Evolutionary conservation across 2,329 filamentous ascomycete genomes (phyloP), one percentile per base, ranked within the genome.

Genomic region (Colletotrichum sojae): DNA sequence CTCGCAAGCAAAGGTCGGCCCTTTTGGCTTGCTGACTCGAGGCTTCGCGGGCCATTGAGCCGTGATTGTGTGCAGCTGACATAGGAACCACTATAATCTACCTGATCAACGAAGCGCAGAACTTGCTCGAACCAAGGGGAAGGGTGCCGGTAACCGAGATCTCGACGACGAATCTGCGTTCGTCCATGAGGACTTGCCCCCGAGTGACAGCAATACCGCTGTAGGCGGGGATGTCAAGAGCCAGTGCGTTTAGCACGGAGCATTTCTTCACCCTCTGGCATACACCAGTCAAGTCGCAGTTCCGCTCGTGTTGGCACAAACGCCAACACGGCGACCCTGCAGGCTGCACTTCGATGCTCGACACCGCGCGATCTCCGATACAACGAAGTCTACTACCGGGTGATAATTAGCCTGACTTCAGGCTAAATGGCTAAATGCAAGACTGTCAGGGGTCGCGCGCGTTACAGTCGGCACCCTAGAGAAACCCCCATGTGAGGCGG

Each of bases 381-480:
- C 52, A 25, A 15, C 59, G 20, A 15, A 27, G 20, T 40, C 51
- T 22, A 60, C 55, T 52, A 54, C 62, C 51, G 49, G 48, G 66
- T 45, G 15, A 15, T 15, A 39, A 60, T 69, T 60, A 69, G 62
- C 66, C 66, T 66, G 39, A 52, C 31, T 20, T 66, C 13, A 56
- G 66, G 62, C 62, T 69, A 69, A 69, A 69, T 67, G 62, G 62
- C 13, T 60, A 48, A 57, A 66, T 66, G 22, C 45, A 45, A 66
- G 46, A 52, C 15, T 51, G 39, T 25, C 59, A 63, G 27, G 18
- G 40, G 55, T 49, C 40, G 43, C 31, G 10, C 31, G 10, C 31
- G 31, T 36, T 36, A 10, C 31, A 36, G 31, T 36, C 31, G 31
- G 31, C 45, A 58, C 25, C 66, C 49, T 65, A 54, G 54, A 43